Base-by-base conservation (phyloP, 2,329 filamentous ascomycete species). In the Microcyclospora tardicrescens region DNA sequence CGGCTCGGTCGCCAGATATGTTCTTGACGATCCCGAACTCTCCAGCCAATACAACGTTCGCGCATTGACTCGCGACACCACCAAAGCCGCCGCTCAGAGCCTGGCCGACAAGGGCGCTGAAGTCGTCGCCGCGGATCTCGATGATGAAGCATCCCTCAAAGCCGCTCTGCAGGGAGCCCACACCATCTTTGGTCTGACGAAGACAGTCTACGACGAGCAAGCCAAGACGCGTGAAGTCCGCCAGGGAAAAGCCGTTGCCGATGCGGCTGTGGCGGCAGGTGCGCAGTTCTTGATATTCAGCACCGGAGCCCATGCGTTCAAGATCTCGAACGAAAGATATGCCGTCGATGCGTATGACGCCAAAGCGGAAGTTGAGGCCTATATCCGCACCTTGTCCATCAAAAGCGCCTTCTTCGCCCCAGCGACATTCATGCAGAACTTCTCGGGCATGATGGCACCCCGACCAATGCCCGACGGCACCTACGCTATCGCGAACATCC, bases 171-270 rank as follows among this genome's bases (percentile, higher is more conserved):
- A 52, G 3, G 65, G 63, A 15, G 56, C 68, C 1, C 44, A 63
- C 31, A 63, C 64, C 12, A 66, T 70, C 16, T 73, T 65, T 45
- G 61, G 56, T 27, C 60, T 71, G 8, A 72, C 69, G 27, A 27
- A 28, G 27, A 28, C 35, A 8, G 8, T 28, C 5, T 36, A 14
- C 8, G 8, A 28, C 5, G 27, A 29, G 5, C 15, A 14, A 5
- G 69, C 35, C 8, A 5, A 28, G 5, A 15, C 27, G 5, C 15
- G n/a, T 5, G 69, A 73, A 55, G 63, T 71, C 43, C 45, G 48
- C 1, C 75, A 80, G 54, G 77, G 75, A 35, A 74, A 65, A 15
- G 62, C 57, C 0, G 57, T 81, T 2, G 61, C 81, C 39, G 72
- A 80, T 43, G 69, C 66, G 27, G 63, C 71, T 2, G 49, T 79